phyloP scores from a whole-genome alignment of 208 protist genomes.

The Trypanosoma scelopori region DNA sequence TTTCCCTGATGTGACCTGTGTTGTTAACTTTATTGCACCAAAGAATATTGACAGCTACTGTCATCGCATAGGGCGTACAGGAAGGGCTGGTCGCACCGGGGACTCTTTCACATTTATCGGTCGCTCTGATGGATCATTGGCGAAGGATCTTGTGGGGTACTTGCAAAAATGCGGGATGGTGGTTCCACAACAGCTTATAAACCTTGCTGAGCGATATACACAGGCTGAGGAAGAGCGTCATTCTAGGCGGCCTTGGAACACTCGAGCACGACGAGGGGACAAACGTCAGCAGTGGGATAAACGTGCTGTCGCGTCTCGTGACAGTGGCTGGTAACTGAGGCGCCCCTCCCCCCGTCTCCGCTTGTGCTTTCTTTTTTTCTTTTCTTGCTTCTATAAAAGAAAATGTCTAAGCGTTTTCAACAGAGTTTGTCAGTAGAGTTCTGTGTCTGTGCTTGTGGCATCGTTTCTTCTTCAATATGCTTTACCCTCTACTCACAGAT shows the following conservation, averaged over 20 bases:
- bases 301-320: neutral
- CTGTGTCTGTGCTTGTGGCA: slow-evolving; percentile 1
- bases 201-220: slow-evolving; percentile 41
- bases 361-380: slow-evolving; percentile 2
- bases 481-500: slow-evolving; percentile 14
- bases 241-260: slow-evolving; percentile 12
- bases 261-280: slow-evolving; percentile 10
- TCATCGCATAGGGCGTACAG: slow-evolving; percentile 95
- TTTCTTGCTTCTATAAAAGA: too few relatives aligned
- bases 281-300: slow-evolving; percentile 7
- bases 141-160: slow-evolving; percentile 70
- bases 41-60: slow-evolving; percentile 94
- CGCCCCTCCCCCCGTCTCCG: neutral
- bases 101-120: slow-evolving; percentile 88
- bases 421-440: neutral
- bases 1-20: slow-evolving; percentile 92
- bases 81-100: slow-evolving; percentile 84
- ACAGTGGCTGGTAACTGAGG: slow-evolving; percentile 22
- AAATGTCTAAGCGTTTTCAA: too few relatives aligned
- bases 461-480: slow-evolving; percentile 5
- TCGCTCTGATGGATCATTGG: slow-evolving; percentile 45
- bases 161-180: slow-evolving; percentile 63
- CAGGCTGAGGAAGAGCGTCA: slow-evolving; percentile 21
- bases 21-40: slow-evolving; percentile 94
- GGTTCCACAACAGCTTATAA: slow-evolving; percentile 44